Evolutionary conservation across 306 rosid species (phyloP).

Genomic region (Psophocarpus tetragonolobus): DNA sequence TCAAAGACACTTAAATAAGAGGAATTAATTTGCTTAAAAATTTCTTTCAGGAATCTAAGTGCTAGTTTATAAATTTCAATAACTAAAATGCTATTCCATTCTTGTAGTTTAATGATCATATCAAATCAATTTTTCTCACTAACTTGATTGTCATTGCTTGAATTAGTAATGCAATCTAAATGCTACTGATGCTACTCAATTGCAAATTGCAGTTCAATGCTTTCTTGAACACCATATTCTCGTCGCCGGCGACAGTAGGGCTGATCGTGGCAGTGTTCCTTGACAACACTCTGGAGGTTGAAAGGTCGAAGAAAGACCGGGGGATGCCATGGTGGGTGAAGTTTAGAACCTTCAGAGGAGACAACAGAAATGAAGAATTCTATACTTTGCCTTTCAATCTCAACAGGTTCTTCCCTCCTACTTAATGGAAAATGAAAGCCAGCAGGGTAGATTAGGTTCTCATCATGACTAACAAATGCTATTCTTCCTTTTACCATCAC

Average conservation of each 20-base stretch:
- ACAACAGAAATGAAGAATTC: slow-evolving; percentile 93
- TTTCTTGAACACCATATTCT: slow-evolving; percentile 79
- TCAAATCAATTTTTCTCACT: neutral
- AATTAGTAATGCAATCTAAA: neutral
- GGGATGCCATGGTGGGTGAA: slow-evolving; percentile 99
- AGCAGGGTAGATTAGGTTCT: slow-evolving; percentile 17
- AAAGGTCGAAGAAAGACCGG: slow-evolving; percentile 81
- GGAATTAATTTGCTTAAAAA: no score
- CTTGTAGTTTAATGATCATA: neutral
- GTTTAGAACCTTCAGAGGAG: slow-evolving; percentile 92
- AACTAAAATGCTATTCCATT: no score
- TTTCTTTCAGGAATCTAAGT: no score
- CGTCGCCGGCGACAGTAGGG: slow-evolving; percentile 80
- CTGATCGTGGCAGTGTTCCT: slow-evolving; percentile 88
- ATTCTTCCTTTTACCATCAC: slow-evolving; percentile 41
- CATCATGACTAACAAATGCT: slow-evolving; percentile 32
- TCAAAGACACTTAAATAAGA: no score
- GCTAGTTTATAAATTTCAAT: no score
- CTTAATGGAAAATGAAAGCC: slow-evolving; percentile 33
- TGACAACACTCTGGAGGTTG: slow-evolving; percentile 89
- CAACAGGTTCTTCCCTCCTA: slow-evolving; percentile 94
- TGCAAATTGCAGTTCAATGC: slow-evolving; percentile 80
- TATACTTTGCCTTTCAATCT: slow-evolving; percentile 92
- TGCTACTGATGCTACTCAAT: neutral
- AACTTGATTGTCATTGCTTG: neutral